Percentiles rank a stretch among this genome's conserved stretches.
These are phyloP conservation scores for Colletotrichum lini DNA, from an alignment of 2,329 filamentous ascomycete species.

Conservation along the genomic window DNA sequence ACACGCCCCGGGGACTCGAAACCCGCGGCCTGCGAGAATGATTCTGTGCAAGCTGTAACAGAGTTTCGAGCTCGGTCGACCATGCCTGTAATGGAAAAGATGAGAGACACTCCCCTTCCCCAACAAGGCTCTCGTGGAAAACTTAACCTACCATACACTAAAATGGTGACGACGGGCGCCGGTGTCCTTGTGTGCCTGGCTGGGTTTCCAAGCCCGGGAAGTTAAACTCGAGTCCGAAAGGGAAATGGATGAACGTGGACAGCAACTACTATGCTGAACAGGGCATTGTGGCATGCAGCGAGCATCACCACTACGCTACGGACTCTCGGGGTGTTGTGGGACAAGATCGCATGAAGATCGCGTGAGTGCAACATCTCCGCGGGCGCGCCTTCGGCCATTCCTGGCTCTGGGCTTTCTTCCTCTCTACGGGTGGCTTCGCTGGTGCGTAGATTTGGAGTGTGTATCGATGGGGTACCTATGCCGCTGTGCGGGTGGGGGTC, in stretches of 20 bases:
- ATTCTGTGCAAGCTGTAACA: neutral
- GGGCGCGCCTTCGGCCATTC: slow-evolving; percentile 23
- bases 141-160: too few relatives aligned
- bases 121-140: neutral
- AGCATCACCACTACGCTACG: neutral
- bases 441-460: neutral
- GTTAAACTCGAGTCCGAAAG: slow-evolving; percentile 4
- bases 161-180: slow-evolving; percentile 3
- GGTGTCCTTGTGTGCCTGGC: slow-evolving; percentile 1
- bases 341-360: slow-evolving; percentile 2
- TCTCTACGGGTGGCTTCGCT: neutral
- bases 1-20: neutral
- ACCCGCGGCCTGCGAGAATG: neutral
- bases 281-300: neutral
- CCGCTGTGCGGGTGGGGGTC: neutral
- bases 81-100: slow-evolving; percentile 17
- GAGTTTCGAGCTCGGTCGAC: slow-evolving; percentile 7
- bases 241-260: slow-evolving; percentile 14
- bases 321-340: slow-evolving; percentile 25
- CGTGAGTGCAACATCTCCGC: slow-evolving; percentile 9
- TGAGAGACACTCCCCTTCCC: slow-evolving; percentile 24
- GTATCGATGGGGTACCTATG: neutral
- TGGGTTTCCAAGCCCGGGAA: slow-evolving; percentile 16
- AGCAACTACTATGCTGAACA: slow-evolving; percentile 6
- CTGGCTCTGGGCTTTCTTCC: neutral